phyloP scores from a whole-genome alignment of 2,329 filamentous ascomycete genomes.

The Ciborinia camelliae region DNA sequence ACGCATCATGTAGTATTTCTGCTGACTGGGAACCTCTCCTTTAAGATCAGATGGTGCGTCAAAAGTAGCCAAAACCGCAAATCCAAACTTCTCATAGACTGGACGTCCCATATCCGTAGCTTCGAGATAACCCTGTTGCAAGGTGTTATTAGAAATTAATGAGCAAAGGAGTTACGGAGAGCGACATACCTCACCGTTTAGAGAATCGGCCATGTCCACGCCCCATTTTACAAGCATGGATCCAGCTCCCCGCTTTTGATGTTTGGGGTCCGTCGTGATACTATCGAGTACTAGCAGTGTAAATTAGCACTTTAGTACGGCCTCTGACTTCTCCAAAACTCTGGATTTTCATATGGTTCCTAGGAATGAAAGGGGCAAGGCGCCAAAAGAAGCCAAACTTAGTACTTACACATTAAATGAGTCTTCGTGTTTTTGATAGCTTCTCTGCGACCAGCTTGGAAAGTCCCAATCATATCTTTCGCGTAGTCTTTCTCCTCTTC shows the following conservation, averaged over 20 bases:
- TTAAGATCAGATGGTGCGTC: background rate
- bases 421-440: background rate
- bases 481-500: background rate
- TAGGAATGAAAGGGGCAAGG: background rate
- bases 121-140: background rate
- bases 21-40: background rate
- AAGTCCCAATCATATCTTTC: background rate
- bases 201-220: background rate
- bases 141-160: no score
- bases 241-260: constrained; percentile 30
- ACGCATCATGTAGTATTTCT: background rate
- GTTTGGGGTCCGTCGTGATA: constrained; percentile 26
- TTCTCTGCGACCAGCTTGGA: background rate
- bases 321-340: background rate
- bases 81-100: constrained; percentile 2
- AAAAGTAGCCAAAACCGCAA: background rate
- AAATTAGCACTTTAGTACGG: background rate
- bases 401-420: background rate
- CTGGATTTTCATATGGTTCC: background rate
- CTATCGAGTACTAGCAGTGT: background rate
- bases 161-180: background rate
- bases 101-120: background rate
- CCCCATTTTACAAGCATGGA: constrained; percentile 31
- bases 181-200: background rate
- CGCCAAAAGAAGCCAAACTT: background rate